These are phyloP conservation scores for Arxiozyma bovina DNA, from an alignment of 1,139 yeast genomes.

Conservation along the genomic window DNA sequence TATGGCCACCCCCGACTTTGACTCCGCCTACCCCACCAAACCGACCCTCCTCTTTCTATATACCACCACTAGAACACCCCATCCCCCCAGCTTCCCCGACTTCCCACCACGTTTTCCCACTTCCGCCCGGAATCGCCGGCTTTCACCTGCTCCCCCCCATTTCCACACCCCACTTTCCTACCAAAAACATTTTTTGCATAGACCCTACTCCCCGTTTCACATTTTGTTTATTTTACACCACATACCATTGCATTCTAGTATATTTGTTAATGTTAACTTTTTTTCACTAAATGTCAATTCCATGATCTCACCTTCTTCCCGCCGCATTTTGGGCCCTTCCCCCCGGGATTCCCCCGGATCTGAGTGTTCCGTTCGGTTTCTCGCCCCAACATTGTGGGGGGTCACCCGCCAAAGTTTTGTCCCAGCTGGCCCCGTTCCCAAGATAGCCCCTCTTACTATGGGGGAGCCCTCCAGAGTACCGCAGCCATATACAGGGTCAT, in stretches of 20 bases:
- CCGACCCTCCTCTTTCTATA: background rate
- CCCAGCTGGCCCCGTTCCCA: background rate
- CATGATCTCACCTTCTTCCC: background rate
- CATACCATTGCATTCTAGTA: background rate
- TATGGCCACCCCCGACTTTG: background rate
- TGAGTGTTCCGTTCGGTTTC: background rate
- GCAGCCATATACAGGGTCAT: background rate
- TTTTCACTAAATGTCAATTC: background rate
- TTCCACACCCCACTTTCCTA: background rate
- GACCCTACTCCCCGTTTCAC: background rate
- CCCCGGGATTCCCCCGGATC: too few species aligned
- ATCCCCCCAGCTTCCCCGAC: background rate
- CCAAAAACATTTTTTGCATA: background rate
- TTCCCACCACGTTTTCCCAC: background rate
- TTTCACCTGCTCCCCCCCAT: background rate
- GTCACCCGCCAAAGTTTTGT: background rate
- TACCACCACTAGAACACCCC: background rate
- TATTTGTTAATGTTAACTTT: background rate
- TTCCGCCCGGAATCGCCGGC: background rate
- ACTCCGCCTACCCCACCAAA: background rate
- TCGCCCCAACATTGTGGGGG: background rate
- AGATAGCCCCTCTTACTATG: background rate
- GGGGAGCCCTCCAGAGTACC: too few species aligned
- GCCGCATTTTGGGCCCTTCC: background rate
- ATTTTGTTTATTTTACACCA: background rate